Evolutionary conservation across 345 rosid genomes (phyloP).

Genomic region (Euphorbia peplus): DNA sequence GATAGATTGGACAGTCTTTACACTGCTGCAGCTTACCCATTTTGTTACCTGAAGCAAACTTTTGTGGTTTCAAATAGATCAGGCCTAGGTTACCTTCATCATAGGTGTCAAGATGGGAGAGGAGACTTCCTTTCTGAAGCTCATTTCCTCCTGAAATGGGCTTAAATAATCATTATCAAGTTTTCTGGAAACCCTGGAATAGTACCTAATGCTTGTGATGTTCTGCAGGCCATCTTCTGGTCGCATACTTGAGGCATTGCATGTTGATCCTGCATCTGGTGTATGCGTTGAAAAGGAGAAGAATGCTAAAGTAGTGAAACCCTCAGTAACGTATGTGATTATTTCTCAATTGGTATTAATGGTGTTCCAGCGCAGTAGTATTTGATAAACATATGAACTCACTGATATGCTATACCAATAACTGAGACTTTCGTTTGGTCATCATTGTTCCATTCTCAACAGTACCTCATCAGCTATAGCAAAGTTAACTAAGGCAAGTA

Average conservation of each 20-base stretch:
- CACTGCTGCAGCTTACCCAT: constrained; percentile 69
- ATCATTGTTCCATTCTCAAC: constrained; percentile 20
- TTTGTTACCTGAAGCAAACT: constrained; percentile 59
- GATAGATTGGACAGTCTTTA: constrained; percentile 82
- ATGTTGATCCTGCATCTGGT: constrained; percentile 98
- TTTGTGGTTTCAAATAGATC: constrained; percentile 49
- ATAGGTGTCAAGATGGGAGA: constrained; percentile 52
- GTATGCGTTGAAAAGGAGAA: constrained; percentile 78
- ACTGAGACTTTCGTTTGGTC: not conserved
- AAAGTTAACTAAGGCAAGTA: constrained; percentile 65
- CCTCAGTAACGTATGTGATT: constrained; percentile 50
- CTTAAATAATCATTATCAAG: constrained; percentile 21
- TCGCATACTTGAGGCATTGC: constrained; percentile 89
- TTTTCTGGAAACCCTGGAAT: constrained; percentile 21
- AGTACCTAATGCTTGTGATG: constrained; percentile 41
- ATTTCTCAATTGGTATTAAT: constrained; percentile 2
- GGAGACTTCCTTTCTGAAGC: constrained; percentile 59
- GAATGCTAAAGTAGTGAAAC: constrained; percentile 44
- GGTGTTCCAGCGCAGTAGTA: not conserved
- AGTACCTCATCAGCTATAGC: constrained; percentile 73
- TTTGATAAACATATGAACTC: not conserved
- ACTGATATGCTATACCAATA: not conserved
- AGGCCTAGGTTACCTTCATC: constrained; percentile 43
- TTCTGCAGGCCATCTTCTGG: constrained; percentile 84
- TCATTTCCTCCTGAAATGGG: constrained; percentile 34